Evolutionary conservation across 495 filamentous ascomycete species (phyloP).

Genomic region (Poronia punctata): DNA sequence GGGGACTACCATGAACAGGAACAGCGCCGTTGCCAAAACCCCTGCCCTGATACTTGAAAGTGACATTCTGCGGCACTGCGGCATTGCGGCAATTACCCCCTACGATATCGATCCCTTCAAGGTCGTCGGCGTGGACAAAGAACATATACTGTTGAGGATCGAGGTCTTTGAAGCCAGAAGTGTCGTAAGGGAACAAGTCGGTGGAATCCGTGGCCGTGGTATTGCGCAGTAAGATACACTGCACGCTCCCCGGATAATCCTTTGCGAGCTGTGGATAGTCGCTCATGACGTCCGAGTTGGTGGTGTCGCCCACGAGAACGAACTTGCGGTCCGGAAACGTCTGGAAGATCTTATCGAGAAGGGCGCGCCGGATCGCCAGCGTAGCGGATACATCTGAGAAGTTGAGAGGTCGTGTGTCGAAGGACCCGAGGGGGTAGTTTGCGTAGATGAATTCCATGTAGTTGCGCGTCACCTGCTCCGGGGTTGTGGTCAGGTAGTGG

Average conservation of each 20-base stretch:
- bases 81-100: constrained; percentile 62
- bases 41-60: constrained; percentile 60
- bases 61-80: constrained; percentile 57
- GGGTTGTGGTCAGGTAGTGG: constrained; percentile 79
- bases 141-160: constrained; percentile 68
- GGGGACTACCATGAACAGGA: not conserved
- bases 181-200: constrained; percentile 65
- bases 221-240: constrained; percentile 75
- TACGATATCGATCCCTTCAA: constrained; percentile 58
- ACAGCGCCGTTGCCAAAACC: constrained; percentile 31
- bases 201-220: constrained; percentile 58
- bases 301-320: constrained; percentile 68
- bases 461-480: constrained; percentile 67
- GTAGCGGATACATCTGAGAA: constrained; percentile 68
- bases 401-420: constrained; percentile 72
- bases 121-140: constrained; percentile 63
- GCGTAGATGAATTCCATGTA: constrained; percentile 79
- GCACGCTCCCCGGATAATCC: constrained; percentile 62
- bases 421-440: constrained; percentile 62
- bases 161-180: constrained; percentile 57
- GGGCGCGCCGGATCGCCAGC: constrained; percentile 57
- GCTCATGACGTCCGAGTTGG: constrained; percentile 69
- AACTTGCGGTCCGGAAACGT: constrained; percentile 71
- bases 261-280: constrained; percentile 61
- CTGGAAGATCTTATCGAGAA: constrained; percentile 63